Evolutionary conservation across 257 asterid genomes (phyloP).

Genomic region (Jasminum sambac): DNA sequence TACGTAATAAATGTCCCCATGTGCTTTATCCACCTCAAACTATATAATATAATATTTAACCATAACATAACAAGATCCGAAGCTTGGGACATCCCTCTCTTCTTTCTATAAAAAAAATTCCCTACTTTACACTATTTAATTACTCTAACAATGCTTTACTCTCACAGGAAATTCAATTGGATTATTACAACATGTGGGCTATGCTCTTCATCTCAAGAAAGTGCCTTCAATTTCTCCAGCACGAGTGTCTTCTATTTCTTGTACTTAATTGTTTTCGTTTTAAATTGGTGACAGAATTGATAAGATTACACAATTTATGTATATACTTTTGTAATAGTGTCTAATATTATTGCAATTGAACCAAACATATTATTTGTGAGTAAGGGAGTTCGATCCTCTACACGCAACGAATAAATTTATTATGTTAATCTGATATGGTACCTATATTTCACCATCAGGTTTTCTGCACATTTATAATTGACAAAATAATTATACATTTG

Average conservation of each 20-base stretch:
- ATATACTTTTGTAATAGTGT: too few relatives aligned
- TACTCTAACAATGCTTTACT: slow-evolving; percentile 1
- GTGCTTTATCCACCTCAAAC: slow-evolving; percentile 30
- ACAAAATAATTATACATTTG: too few relatives aligned
- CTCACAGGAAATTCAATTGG: slow-evolving; percentile 37
- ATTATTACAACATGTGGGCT: slow-evolving; percentile 23
- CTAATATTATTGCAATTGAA: too few relatives aligned
- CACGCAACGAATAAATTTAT: too few relatives aligned
- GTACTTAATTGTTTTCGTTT: neutral
- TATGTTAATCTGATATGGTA: too few relatives aligned
- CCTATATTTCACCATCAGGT: too few relatives aligned
- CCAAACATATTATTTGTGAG: too few relatives aligned
- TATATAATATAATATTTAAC: neutral
- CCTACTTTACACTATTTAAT: slow-evolving; percentile 16
- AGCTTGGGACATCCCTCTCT: slow-evolving; percentile 36
- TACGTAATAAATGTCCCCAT: slow-evolving; percentile 37
- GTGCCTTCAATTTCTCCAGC: slow-evolving; percentile 42
- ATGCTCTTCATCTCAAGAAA: slow-evolving; percentile 32
- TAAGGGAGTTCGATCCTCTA: too few relatives aligned
- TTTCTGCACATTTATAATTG: too few relatives aligned
- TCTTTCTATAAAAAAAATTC: slow-evolving; percentile 13
- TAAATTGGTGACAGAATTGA: too few relatives aligned
- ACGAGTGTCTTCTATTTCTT: neutral
- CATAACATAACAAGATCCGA: slow-evolving; percentile 28
- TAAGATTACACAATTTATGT: too few relatives aligned